phyloP scores from a whole-genome alignment of 768 basidiomycete genomes.

The Trametes punicea region DNA sequence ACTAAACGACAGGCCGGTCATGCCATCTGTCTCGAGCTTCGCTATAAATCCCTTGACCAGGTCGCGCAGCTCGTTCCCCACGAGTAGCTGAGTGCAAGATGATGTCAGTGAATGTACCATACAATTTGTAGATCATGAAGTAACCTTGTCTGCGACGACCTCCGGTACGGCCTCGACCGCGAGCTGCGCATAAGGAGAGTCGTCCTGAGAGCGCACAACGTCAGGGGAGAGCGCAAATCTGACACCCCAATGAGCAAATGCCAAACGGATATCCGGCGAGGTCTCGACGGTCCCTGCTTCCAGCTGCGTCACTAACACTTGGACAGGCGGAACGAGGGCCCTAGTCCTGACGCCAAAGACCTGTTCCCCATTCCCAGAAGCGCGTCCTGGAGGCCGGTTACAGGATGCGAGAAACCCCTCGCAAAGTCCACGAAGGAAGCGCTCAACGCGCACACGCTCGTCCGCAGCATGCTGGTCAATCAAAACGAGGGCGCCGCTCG shows the following conservation, averaged over 20 bases:
- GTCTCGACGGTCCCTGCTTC: slow-evolving; percentile 53
- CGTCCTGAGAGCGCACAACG: slow-evolving; percentile 20
- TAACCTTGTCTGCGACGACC: slow-evolving; percentile 65
- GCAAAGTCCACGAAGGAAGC: slow-evolving; percentile 73
- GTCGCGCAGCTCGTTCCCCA: slow-evolving; percentile 69
- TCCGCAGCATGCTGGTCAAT: slow-evolving; percentile 99
- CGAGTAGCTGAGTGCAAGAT: slow-evolving; percentile 45
- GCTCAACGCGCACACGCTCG: slow-evolving; percentile 89
- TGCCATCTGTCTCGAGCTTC: slow-evolving; percentile 50
- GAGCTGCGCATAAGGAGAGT: slow-evolving; percentile 57
- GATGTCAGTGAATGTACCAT: slow-evolving; percentile 12
- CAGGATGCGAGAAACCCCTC: slow-evolving; percentile 49
- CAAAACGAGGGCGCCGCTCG: slow-evolving; percentile 52
- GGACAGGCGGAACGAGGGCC: slow-evolving; percentile 50
- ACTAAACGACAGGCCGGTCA: slow-evolving; percentile 15
- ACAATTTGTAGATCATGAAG: slow-evolving; percentile 20
- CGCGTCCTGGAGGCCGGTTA: slow-evolving; percentile 4
- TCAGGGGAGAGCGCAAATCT: slow-evolving; percentile 41
- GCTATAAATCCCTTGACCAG: slow-evolving; percentile 72
- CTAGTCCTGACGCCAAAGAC: slow-evolving; percentile 36
- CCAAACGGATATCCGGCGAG: slow-evolving; percentile 39
- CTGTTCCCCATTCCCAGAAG: background rate
- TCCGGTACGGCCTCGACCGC: slow-evolving; percentile 61
- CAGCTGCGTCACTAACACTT: slow-evolving; percentile 61
- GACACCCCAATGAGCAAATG: slow-evolving; percentile 71